Percentiles rank a stretch among this genome's conserved stretches.
Conservation (phyloP, 176 grass and related monocot species). For the Thinopyrum elongatum region DNA sequence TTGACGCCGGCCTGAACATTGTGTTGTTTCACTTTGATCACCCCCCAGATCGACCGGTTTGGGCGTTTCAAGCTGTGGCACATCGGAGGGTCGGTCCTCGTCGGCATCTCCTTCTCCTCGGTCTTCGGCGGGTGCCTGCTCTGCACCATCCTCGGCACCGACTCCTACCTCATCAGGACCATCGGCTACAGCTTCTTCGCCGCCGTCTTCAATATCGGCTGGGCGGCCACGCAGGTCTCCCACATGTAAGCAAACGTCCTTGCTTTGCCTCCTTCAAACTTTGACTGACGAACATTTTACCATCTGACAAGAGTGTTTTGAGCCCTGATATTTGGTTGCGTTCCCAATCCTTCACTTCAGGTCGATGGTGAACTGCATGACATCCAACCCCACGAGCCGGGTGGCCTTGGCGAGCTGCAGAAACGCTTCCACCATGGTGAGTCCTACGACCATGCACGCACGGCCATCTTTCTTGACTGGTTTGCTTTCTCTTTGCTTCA, state of each 20-base stretch:
- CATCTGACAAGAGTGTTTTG: not conserved
- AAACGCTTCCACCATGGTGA: constrained; percentile 75
- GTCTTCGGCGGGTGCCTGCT: constrained; percentile 70
- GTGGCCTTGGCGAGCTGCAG: constrained; percentile 68
- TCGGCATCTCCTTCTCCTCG: constrained; percentile 68
- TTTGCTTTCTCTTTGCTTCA: not conserved
- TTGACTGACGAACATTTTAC: not conserved
- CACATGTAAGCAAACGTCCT: constrained; percentile 49
- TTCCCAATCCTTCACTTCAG: constrained; percentile 4
- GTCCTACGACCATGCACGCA: too few species aligned
- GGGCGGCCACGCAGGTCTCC: constrained; percentile 74
- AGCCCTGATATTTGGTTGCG: not conserved
- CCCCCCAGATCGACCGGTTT: constrained; percentile 53
- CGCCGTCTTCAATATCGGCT: constrained; percentile 63
- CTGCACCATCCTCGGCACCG: constrained; percentile 57
- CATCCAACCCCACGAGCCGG: constrained; percentile 57
- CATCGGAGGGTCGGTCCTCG: constrained; percentile 58
- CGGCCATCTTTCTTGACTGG: too few species aligned
- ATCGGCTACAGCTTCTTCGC: constrained; percentile 71
- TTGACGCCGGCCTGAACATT: not conserved
- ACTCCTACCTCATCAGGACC: constrained; percentile 51
- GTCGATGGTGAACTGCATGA: constrained; percentile 86
- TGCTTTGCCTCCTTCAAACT: not conserved
- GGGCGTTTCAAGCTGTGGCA: constrained; percentile 77
- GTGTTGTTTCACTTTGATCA: not conserved